Evolutionary conservation across 352 stramenopile species (phyloP), one percentile per base, ranked within the genome.

Genomic region (Phytopythium chamaehyphon): DNA sequence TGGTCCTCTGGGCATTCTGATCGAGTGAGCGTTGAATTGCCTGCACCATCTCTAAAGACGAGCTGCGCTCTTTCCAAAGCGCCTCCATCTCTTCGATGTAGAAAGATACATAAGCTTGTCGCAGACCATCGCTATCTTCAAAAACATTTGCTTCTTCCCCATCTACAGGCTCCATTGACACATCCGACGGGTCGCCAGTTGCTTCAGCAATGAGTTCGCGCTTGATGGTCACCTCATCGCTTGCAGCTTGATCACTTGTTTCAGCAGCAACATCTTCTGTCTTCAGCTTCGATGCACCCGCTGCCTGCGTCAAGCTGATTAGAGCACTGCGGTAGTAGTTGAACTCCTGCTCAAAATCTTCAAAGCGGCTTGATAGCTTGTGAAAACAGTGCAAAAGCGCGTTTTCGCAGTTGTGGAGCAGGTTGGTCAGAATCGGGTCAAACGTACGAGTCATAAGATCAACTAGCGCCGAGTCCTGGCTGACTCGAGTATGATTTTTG

Each of bases 41-140:
- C 38, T 88, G 69, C 28, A 93, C 69, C 51, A 88, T 83, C 54
- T 93, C 83, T 3, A 90, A 52, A 6, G 81, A 84, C 24, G 79
- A 85, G 35, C 71, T 86, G 33, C 83, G 61, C 58, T 93, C 83
- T 56, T 88, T 89, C 83, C 83, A 93, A 46, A 93, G 61, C 24
- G 66, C 61, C 50, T 92, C 75, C 62, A 93, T 84, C 54, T 93
- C 83, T 11, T 83, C 67, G 61, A 83, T 85, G 55, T 90, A 93
- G 55, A 93, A 92, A 2, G 60, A 69, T 3, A 84, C 69, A 51
- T 93, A 93, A 7, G 78, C 70, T 48, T 84, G 57, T 16, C 72
- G 74, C 23, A 91, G 55, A 10, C 76, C 71, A 19, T 59, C 62
- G 51, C 65, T 93, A 39, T 82, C 76, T 15, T 62, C 63, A 2